These are phyloP conservation scores for Pholiota conissans DNA, from an alignment of 768 basidiomycete genomes.

Conservation along the genomic window DNA sequence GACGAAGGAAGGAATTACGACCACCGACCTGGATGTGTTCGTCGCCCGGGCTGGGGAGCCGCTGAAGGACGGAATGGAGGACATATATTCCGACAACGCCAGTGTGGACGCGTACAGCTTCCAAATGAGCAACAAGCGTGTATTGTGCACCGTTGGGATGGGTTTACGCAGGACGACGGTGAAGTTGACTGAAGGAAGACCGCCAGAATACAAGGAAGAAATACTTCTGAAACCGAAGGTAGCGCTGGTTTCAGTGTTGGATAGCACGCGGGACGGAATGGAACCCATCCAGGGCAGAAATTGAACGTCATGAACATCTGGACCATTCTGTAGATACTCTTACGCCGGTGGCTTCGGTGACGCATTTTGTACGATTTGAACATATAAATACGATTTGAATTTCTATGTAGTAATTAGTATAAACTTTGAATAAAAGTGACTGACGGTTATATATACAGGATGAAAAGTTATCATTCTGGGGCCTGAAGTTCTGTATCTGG, in stretches of 20 bases:
- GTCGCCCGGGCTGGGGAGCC: conserved; percentile 2
- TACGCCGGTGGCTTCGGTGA: no score
- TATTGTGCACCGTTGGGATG: conserved; percentile 14
- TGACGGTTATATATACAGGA: no score
- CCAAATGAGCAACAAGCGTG: background rate
- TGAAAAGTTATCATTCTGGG: no score
- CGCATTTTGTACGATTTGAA: no score
- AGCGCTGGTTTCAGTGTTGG: conserved; percentile 8
- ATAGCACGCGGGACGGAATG: background rate
- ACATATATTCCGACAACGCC: conserved; percentile 21
- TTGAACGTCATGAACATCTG: no score
- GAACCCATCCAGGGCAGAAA: background rate
- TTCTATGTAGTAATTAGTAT: no score
- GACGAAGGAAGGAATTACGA: conserved; percentile 23
- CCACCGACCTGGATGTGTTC: conserved; percentile 24
- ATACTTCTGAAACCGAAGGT: conserved; percentile 17
- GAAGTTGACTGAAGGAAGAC: conserved; percentile 1
- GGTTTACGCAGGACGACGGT: conserved; percentile 11
- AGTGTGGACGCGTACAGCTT: background rate
- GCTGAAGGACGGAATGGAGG: conserved; percentile 23
- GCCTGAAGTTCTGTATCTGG: no score
- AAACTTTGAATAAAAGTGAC: no score
- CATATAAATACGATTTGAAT: no score
- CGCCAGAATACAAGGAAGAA: background rate
- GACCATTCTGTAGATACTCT: no score